A percentile compares a stretch with the other conserved stretches of the same genome.
Conservation (phyloP, 1,139 yeast species). For the Suhomyces wounanorum region DNA sequence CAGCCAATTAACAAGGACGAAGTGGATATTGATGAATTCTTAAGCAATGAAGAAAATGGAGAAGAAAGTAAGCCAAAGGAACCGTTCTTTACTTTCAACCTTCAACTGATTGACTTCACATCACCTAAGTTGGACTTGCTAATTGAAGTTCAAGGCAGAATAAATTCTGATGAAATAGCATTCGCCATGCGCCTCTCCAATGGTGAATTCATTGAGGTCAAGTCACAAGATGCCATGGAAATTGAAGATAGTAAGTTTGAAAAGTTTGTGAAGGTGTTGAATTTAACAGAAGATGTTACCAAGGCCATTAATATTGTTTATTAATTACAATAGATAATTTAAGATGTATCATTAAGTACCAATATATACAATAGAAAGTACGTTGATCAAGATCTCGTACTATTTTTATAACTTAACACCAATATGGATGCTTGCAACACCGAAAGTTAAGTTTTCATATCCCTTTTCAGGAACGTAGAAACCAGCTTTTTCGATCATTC, state of each 20-base stretch:
- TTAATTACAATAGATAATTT: not conserved
- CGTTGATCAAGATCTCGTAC: slow-evolving; percentile 1
- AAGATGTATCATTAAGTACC: not conserved
- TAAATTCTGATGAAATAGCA: slow-evolving; percentile 18
- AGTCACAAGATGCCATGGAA: slow-evolving; percentile 25
- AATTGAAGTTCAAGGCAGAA: slow-evolving; percentile 26
- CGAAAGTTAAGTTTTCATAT: slow-evolving; percentile 93
- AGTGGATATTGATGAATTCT: slow-evolving; percentile 23
- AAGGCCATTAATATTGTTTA: slow-evolving; percentile 6
- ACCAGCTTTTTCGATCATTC: slow-evolving; percentile 94
- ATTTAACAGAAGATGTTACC: slow-evolving; percentile 36
- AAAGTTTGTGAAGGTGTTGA: slow-evolving; percentile 29
- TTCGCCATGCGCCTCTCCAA: slow-evolving; percentile 31
- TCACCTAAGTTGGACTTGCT: slow-evolving; percentile 25
- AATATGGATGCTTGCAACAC: slow-evolving; percentile 93
- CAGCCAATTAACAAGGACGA: slow-evolving; percentile 20
- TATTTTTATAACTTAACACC: slow-evolving; percentile 70
- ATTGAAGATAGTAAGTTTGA: slow-evolving; percentile 17
- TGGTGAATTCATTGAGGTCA: slow-evolving; percentile 26
- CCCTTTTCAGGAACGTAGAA: slow-evolving; percentile 85
- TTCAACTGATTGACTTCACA: slow-evolving; percentile 30
- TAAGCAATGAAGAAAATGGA: slow-evolving; percentile 11
- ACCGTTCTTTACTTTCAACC: slow-evolving; percentile 22
- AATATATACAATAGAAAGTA: slow-evolving; percentile 11
- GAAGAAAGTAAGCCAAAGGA: slow-evolving; percentile 12